Percentiles rank a stretch among this genome's conserved stretches.
phyloP scores from a whole-genome alignment of 768 basidiomycete species.

The Tulasnella sp. region DNA sequence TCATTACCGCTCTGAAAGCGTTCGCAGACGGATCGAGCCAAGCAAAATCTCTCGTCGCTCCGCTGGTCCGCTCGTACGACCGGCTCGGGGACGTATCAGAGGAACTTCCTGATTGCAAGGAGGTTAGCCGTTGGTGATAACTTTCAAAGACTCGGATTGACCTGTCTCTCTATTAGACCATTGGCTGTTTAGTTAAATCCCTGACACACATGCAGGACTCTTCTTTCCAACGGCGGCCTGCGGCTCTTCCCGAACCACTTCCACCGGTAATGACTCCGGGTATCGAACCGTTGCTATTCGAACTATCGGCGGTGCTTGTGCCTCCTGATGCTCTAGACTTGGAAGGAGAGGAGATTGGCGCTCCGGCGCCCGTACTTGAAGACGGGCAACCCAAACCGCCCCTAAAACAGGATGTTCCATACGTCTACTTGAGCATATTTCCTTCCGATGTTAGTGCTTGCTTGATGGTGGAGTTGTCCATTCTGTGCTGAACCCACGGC shows the following conservation, averaged over 20 bases:
- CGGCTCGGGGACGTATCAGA: neutral
- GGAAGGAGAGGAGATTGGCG: slow-evolving; percentile 25
- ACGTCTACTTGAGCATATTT: slow-evolving; percentile 58
- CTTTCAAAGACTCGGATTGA: no score
- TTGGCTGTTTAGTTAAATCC: neutral
- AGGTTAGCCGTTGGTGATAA: no score
- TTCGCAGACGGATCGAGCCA: slow-evolving; percentile 53
- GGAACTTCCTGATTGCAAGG: neutral
- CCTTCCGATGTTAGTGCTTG: slow-evolving; percentile 45
- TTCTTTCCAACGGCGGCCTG: slow-evolving; percentile 14
- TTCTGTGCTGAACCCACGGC: no score
- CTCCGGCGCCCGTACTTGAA: neutral
- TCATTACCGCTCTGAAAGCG: slow-evolving; percentile 56
- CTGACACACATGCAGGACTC: slow-evolving; percentile 11
- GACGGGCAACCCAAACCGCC: slow-evolving; percentile 35
- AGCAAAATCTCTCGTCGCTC: slow-evolving; percentile 56
- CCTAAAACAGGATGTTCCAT: slow-evolving; percentile 77
- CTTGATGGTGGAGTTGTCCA: neutral
- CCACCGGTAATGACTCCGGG: neutral
- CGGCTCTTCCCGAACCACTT: slow-evolving; percentile 31
- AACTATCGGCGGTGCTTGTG: slow-evolving; percentile 68
- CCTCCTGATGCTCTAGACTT: slow-evolving; percentile 82
- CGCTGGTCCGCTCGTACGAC: slow-evolving; percentile 44
- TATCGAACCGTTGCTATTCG: slow-evolving; percentile 42
- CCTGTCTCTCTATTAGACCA: neutral